Conservation (phyloP, 768 basidiomycete genomes). For the Scleroderma bovista region DNA sequence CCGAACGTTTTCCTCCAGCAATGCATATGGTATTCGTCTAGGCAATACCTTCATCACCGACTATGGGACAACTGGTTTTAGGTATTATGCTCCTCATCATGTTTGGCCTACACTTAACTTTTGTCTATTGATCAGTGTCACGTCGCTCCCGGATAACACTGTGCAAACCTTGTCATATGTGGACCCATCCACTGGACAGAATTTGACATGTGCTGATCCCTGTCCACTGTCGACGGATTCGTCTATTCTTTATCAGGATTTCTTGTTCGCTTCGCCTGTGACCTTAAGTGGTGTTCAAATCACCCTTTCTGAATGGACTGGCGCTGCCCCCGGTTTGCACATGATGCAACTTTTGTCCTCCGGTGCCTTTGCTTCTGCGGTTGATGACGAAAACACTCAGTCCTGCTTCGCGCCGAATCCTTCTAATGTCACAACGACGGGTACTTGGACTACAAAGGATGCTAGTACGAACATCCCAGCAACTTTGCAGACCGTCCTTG, state of each 20-base stretch:
- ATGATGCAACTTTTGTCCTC: conserved; percentile 89
- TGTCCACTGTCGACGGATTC: conserved; percentile 82
- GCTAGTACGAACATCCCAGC: conserved; percentile 73
- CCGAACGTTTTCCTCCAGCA: conserved; percentile 66
- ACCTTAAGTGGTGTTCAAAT: conserved; percentile 89
- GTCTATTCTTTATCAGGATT: conserved; percentile 85
- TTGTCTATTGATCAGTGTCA: conserved; percentile 47
- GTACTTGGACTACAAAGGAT: conserved; percentile 60
- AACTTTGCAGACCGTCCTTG: conserved; percentile 71
- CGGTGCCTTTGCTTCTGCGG: conserved; percentile 82
- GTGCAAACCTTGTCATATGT: conserved; percentile 72
- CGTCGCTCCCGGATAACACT: conserved; percentile 85
- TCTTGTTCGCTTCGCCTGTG: conserved; percentile 62
- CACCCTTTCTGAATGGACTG: conserved; percentile 70
- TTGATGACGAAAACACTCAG: conserved; percentile 49
- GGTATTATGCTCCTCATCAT: conserved; percentile 37
- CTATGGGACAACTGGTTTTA: conserved; percentile 85
- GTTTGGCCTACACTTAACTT: conserved; percentile 10
- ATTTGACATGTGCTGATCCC: conserved; percentile 64
- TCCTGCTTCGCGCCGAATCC: conserved; percentile 77
- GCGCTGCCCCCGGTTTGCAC: conserved; percentile 76
- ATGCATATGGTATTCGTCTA: conserved; percentile 75
- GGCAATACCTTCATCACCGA: conserved; percentile 85
- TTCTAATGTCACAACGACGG: conserved; percentile 63
- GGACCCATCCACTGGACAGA: conserved; percentile 70